These are phyloP conservation scores for Terfezia claveryi DNA, from an alignment of 495 filamentous ascomycete species.

Conservation along the genomic window DNA sequence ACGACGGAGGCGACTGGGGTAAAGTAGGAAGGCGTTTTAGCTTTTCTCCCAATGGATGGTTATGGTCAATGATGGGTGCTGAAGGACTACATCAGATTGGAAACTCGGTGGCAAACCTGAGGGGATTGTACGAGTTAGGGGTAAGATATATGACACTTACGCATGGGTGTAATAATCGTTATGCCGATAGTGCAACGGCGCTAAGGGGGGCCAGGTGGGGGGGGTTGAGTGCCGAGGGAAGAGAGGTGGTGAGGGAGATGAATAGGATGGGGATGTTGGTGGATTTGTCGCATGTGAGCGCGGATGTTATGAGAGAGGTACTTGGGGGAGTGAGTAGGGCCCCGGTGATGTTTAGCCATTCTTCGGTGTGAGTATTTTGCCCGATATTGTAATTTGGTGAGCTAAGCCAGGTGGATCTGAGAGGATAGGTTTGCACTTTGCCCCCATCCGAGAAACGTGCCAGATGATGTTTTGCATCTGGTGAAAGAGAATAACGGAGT, in stretches of 20 bases:
- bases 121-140: slow-evolving; percentile 53
- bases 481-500: slow-evolving; percentile 38
- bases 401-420: too few relatives aligned
- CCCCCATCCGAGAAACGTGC: slow-evolving; percentile 49
- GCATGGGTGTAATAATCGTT: slow-evolving; percentile 83
- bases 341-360: slow-evolving; percentile 55
- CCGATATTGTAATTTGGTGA: background rate
- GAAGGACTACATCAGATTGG: slow-evolving; percentile 93
- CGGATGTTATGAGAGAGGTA: slow-evolving; percentile 49
- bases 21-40: background rate
- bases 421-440: slow-evolving; percentile 31
- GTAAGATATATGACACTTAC: slow-evolving; percentile 80
- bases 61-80: slow-evolving; percentile 51
- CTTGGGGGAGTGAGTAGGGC: slow-evolving; percentile 32
- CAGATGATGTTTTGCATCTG: slow-evolving; percentile 43
- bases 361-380: slow-evolving; percentile 24
- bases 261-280: slow-evolving; percentile 63
- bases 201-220: slow-evolving; percentile 27
- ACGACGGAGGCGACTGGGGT: background rate
- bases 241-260: slow-evolving; percentile 48
- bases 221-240: slow-evolving; percentile 49
- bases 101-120: slow-evolving; percentile 56
- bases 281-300: slow-evolving; percentile 44
- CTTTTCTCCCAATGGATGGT: background rate
- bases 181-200: slow-evolving; percentile 59